Evolutionary conservation across 768 basidiomycete genomes (phyloP).

Genomic region (Lactifluus piperatus): DNA sequence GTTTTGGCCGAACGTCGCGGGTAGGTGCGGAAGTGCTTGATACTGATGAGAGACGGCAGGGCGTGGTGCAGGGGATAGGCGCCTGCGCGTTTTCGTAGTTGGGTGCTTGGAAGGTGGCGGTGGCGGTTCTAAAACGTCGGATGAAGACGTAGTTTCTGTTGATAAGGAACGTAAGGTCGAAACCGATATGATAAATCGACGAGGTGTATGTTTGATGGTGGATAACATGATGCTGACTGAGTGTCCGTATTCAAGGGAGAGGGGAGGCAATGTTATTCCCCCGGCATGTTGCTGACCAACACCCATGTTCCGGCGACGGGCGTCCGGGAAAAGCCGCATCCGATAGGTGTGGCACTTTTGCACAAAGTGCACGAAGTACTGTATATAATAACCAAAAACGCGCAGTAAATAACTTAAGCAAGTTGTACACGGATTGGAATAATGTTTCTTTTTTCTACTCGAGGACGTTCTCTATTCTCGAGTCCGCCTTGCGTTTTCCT

Average conservation of each 20-base stretch:
- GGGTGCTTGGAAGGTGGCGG: conserved; percentile 27
- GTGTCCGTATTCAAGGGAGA: not conserved
- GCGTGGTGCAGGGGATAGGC: conserved; percentile 37
- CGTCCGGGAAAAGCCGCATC: not conserved
- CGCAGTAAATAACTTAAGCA: too few relatives aligned
- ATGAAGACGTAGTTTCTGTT: conserved; percentile 10
- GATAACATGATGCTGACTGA: conserved; percentile 15
- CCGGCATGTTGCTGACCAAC: not conserved
- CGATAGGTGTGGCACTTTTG: too few relatives aligned
- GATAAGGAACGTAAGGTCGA: conserved; percentile 15
- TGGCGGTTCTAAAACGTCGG: conserved; percentile 16
- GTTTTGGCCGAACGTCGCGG: conserved; percentile 69
- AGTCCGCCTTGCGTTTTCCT: not conserved
- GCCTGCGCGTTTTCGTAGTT: conserved; percentile 27
- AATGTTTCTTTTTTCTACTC: too few relatives aligned
- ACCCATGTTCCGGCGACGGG: too few relatives aligned
- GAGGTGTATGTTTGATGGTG: not conserved
- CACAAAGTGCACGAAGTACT: too few relatives aligned
- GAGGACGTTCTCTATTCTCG: not conserved
- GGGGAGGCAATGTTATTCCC: not conserved
- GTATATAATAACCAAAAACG: too few relatives aligned
- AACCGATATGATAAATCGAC: conserved; percentile 2
- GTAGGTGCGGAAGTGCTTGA: conserved; percentile 44
- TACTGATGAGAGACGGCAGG: conserved; percentile 24
- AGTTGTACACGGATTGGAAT: not conserved